Conservation (phyloP, 805 yeast genomes). For the Lipomyces mesembrius region DNA sequence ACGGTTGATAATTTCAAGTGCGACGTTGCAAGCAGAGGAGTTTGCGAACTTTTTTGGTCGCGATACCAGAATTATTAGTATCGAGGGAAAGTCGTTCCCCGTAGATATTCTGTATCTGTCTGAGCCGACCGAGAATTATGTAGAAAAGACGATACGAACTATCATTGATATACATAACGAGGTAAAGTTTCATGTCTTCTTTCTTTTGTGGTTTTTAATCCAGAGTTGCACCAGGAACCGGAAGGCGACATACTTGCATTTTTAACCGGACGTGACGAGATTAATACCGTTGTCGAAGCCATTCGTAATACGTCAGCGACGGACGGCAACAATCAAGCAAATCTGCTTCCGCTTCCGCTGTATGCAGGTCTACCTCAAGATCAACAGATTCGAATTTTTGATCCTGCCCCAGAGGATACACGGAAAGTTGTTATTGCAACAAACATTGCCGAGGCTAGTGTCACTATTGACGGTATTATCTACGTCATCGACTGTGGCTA, state of each 20-base stretch:
- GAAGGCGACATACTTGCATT: constrained; percentile 81
- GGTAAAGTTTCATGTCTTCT: neutral
- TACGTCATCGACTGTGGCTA: constrained; percentile 82
- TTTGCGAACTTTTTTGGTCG: constrained; percentile 70
- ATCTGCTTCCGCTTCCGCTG: constrained; percentile 66
- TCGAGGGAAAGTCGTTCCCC: constrained; percentile 84
- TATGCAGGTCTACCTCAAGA: constrained; percentile 78
- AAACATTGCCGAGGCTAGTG: constrained; percentile 85
- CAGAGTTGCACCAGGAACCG: constrained; percentile 48
- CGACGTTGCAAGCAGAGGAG: constrained; percentile 78
- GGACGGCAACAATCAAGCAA: constrained; percentile 55
- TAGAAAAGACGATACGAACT: constrained; percentile 73
- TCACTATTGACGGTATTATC: constrained; percentile 79
- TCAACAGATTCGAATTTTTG: constrained; percentile 65
- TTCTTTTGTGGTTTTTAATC: neutral
- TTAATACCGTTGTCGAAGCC: constrained; percentile 60
- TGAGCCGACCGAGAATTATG: constrained; percentile 68
- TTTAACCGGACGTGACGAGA: constrained; percentile 89
- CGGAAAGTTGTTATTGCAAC: constrained; percentile 83
- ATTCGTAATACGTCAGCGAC: constrained; percentile 60
- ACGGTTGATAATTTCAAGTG: constrained; percentile 78
- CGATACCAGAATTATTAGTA: constrained; percentile 42
- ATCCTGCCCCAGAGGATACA: constrained; percentile 50
- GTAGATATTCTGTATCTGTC: constrained; percentile 70
- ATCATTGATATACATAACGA: constrained; percentile 61